phyloP scores from a whole-genome alignment of 768 basidiomycete genomes.

The Mycena rosella region DNA sequence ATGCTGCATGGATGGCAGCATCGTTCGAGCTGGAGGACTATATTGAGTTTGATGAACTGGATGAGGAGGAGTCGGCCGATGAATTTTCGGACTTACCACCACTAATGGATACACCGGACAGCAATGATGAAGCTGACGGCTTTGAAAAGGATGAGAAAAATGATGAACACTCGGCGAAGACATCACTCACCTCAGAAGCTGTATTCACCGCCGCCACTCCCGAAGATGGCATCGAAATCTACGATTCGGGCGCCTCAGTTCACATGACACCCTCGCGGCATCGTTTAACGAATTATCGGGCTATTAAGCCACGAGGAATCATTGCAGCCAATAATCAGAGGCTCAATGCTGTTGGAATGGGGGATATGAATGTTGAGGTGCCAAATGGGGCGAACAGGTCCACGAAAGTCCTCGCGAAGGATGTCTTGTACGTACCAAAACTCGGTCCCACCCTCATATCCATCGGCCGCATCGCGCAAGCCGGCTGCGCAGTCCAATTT shows the following conservation, averaged over 20 bases:
- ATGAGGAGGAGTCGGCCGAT: background rate
- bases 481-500: conserved; percentile 43
- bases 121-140: background rate
- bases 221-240: conserved; percentile 40
- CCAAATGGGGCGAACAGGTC: conserved; percentile 38
- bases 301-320: conserved; percentile 44
- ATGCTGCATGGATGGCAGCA: too few species aligned
- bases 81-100: conserved; percentile 1
- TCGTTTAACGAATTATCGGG: conserved; percentile 44
- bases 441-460: conserved; percentile 50
- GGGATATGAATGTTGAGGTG: conserved; percentile 44
- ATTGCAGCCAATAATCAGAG: conserved; percentile 44
- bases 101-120: conserved; percentile 5
- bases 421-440: conserved; percentile 46
- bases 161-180: too few species aligned
- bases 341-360: conserved; percentile 46
- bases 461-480: conserved; percentile 42
- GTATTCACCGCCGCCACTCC: background rate
- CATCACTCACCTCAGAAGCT: background rate
- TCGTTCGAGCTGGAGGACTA: background rate
- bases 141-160: background rate
- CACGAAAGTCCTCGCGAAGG: conserved; percentile 39
- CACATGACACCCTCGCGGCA: conserved; percentile 51
- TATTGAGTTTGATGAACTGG: conserved; percentile 1
- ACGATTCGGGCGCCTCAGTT: conserved; percentile 52